Percentiles rank a stretch among this genome's conserved stretches.
Conservation (phyloP, 2,329 filamentous ascomycete genomes). For the Curvularia sp. region DNA sequence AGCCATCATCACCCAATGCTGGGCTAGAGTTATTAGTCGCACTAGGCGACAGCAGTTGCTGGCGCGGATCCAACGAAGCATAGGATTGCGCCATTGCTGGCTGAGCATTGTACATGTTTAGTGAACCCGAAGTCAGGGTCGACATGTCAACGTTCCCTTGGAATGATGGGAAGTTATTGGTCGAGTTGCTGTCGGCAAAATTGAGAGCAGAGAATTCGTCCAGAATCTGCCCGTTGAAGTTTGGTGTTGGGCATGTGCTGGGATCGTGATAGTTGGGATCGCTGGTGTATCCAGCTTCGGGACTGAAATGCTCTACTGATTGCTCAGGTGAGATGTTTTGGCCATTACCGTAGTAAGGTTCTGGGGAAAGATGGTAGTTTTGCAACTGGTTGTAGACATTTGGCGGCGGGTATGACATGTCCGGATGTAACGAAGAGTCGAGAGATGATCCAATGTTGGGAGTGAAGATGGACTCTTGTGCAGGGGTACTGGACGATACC, state of each 20-base stretch:
- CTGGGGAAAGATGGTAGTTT: slow-evolving; percentile 42
- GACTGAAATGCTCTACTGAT: slow-evolving; percentile 50
- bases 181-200: slow-evolving; percentile 36
- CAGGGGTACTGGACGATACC: slow-evolving; percentile 32
- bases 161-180: slow-evolving; percentile 34
- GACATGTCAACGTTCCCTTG: slow-evolving; percentile 39
- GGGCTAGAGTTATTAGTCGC: slow-evolving; percentile 50
- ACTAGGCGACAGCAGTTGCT: slow-evolving; percentile 48
- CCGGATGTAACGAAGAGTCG: slow-evolving; percentile 47
- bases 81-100: slow-evolving; percentile 31
- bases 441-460: slow-evolving; percentile 46
- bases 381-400: slow-evolving; percentile 37
- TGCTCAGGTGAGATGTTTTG: slow-evolving; percentile 48
- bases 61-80: slow-evolving; percentile 34
- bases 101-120: slow-evolving; percentile 45
- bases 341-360: slow-evolving; percentile 38
- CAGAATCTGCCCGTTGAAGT: slow-evolving; percentile 41
- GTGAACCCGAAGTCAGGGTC: slow-evolving; percentile 34
- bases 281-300: slow-evolving; percentile 45
- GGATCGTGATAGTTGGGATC: slow-evolving; percentile 44
- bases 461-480: slow-evolving; percentile 42
- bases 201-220: slow-evolving; percentile 41
- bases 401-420: slow-evolving; percentile 43
- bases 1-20: slow-evolving; percentile 40
- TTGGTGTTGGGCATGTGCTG: slow-evolving; percentile 46